Evolutionary conservation across 2,329 filamentous ascomycete species (phyloP).

Genomic region (Sporothrix phasma): DNA sequence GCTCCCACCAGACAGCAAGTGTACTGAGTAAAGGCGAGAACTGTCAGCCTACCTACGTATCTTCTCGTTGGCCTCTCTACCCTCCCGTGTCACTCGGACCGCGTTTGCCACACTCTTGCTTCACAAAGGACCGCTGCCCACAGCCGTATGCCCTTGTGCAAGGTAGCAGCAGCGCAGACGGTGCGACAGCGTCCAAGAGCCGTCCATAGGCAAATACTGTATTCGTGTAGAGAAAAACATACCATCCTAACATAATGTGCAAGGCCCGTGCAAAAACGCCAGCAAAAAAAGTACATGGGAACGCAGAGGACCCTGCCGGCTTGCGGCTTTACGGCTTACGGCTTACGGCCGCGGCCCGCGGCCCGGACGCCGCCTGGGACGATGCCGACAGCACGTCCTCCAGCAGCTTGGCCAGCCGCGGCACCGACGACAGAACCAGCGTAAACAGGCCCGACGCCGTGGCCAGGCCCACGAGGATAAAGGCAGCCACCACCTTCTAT

Average conservation of each 20-base stretch:
- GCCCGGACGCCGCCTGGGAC: too few species aligned
- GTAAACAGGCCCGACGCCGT: conserved; percentile 4
- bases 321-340: too few species aligned
- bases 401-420: not conserved
- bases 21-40: too few species aligned
- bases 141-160: not conserved
- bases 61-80: too few species aligned
- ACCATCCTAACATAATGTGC: not conserved
- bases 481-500: conserved; percentile 6
- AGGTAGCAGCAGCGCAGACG: not conserved
- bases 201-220: too few species aligned
- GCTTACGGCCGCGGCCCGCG: not conserved
- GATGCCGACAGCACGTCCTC: not conserved
- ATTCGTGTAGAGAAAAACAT: not conserved
- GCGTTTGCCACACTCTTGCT: not conserved
- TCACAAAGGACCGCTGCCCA: not conserved
- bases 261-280: not conserved
- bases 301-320: too few species aligned
- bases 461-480: not conserved
- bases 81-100: not conserved
- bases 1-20: too few species aligned
- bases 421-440: conserved; percentile 2
- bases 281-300: not conserved
- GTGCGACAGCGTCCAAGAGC: too few species aligned
- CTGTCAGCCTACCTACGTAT: too few species aligned